These are phyloP conservation scores for Hericium rajendrae DNA, from an alignment of 768 basidiomycete species.

Conservation along the genomic window DNA sequence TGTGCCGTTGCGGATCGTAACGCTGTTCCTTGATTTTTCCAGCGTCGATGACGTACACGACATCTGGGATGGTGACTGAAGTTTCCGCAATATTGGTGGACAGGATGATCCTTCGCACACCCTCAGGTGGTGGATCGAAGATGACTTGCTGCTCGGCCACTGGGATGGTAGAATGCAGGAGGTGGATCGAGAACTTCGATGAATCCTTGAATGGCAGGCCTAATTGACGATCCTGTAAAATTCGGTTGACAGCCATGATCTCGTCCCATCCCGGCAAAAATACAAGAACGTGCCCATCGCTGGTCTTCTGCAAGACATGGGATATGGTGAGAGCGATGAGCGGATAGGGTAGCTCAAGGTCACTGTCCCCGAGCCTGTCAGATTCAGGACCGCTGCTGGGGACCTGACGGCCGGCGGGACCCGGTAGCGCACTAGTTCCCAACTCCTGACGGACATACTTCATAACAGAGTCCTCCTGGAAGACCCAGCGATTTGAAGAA, in stretches of 20 bases:
- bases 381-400: slow-evolving; percentile 5
- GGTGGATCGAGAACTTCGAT: slow-evolving; percentile 55
- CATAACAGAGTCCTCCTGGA: slow-evolving; percentile 56
- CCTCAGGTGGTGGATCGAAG: slow-evolving; percentile 70
- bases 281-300: slow-evolving; percentile 81
- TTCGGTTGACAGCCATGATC: slow-evolving; percentile 61
- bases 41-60: slow-evolving; percentile 89
- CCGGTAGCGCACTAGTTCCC: slow-evolving; percentile 21
- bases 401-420: slow-evolving; percentile 9
- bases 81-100: slow-evolving; percentile 96
- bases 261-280: slow-evolving; percentile 95
- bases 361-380: slow-evolving; percentile 35
- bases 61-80: slow-evolving; percentile 89
- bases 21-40: slow-evolving; percentile 82
- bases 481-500: slow-evolving; percentile 48
- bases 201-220: slow-evolving; percentile 54
- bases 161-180: slow-evolving; percentile 86
- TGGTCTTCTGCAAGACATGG: slow-evolving; percentile 61
- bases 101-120: slow-evolving; percentile 80
- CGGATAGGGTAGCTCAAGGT: slow-evolving; percentile 71
- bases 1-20: slow-evolving; percentile 82
- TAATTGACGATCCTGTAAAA: slow-evolving; percentile 41
- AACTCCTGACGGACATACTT: slow-evolving; percentile 70
- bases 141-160: slow-evolving; percentile 82
- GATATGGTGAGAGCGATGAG: slow-evolving; percentile 76